These are phyloP conservation scores for Phialemoniopsis sp. DNA, from an alignment of 2,329 filamentous ascomycete genomes.

Conservation along the genomic window DNA sequence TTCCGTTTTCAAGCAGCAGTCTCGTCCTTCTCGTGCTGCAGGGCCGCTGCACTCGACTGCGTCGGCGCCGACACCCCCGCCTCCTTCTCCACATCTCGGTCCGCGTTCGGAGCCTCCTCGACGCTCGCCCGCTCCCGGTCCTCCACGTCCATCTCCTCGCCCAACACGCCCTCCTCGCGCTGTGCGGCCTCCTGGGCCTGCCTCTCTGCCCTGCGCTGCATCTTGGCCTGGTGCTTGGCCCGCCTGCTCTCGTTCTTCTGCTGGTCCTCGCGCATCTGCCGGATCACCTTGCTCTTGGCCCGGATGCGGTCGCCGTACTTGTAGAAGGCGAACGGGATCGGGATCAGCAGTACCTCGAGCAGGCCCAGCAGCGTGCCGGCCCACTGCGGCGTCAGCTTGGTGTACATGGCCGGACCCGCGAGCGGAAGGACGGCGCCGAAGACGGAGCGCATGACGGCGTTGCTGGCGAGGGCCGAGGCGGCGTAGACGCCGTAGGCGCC, in stretches of 20 bases:
- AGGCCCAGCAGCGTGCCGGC: conserved; percentile 67
- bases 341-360: conserved; percentile 65
- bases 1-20: no score
- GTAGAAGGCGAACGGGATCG: conserved; percentile 74
- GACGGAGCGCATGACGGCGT: conserved; percentile 64
- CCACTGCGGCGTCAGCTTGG: conserved; percentile 64
- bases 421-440: conserved; percentile 70
- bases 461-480: conserved; percentile 72
- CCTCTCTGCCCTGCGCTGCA: conserved; percentile 8
- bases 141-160: no score
- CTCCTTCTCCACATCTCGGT: no score
- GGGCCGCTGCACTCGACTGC: no score
- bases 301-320: conserved; percentile 45
- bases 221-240: conserved; percentile 14
- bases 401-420: conserved; percentile 68
- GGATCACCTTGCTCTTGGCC: conserved; percentile 38
- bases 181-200: background rate
- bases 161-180: background rate
- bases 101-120: no score
- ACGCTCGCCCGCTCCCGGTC: no score
- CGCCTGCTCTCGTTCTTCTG: conserved; percentile 25
- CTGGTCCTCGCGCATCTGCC: conserved; percentile 33
- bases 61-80: no score
- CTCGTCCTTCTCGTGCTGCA: no score
- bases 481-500: conserved; percentile 73